phyloP scores from a whole-genome alignment of 495 filamentous ascomycete genomes.

The Penicillium angulare region DNA sequence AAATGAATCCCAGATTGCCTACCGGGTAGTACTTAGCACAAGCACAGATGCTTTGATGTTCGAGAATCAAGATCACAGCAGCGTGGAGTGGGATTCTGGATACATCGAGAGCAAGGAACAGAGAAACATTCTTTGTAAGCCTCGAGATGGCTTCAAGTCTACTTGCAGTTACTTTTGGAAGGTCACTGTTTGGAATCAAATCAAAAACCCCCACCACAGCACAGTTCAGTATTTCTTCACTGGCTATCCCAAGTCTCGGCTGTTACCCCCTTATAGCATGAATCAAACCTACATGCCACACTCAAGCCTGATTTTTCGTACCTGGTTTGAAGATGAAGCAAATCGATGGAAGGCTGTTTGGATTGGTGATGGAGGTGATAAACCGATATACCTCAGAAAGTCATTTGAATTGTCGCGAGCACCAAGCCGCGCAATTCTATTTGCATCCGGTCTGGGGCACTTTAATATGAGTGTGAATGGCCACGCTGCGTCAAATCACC shows the following conservation, averaged over 20 bases:
- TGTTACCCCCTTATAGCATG: constrained; percentile 30
- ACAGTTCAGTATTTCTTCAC: constrained; percentile 25
- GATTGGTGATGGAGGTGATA: constrained; percentile 31
- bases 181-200: constrained; percentile 22
- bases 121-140: constrained; percentile 28
- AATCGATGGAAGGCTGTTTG: constrained; percentile 32
- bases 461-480: constrained; percentile 30
- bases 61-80: not conserved
- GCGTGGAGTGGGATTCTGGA: constrained; percentile 21
- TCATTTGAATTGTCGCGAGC: constrained; percentile 12
- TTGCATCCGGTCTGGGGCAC: constrained; percentile 29
- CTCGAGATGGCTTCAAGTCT: constrained; percentile 18
- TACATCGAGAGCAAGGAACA: constrained; percentile 23
- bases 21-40: constrained; percentile 8
- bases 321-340: constrained; percentile 28
- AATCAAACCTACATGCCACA: constrained; percentile 35
- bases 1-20: constrained; percentile 15
- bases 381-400: constrained; percentile 30
- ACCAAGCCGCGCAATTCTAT: constrained; percentile 18
- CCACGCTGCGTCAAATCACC: constrained; percentile 20
- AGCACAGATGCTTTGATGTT: not conserved
- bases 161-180: constrained; percentile 25
- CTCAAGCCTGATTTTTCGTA: constrained; percentile 28
- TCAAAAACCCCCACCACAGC: constrained; percentile 9
- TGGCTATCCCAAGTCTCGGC: constrained; percentile 19